Evolutionary conservation across 2,329 filamentous ascomycete species (phyloP).

Genomic region (Aspergillus udagawae): DNA sequence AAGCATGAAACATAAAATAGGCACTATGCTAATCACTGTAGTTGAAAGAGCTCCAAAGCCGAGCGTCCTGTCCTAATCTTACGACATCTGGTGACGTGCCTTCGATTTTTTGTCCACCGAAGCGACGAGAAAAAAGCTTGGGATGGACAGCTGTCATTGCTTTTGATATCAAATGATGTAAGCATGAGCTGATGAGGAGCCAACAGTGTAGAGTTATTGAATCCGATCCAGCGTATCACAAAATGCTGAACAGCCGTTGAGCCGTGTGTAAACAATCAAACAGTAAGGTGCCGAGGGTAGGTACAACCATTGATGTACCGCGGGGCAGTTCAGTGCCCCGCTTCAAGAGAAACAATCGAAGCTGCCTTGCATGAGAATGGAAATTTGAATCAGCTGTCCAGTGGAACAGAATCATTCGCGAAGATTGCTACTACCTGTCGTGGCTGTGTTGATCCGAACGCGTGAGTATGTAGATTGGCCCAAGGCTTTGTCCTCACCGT

Average conservation of each 20-base stretch:
- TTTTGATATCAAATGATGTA: background rate
- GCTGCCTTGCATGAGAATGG: slow-evolving; percentile 10
- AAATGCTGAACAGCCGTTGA: background rate
- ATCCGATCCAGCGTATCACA: background rate
- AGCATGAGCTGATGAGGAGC: background rate
- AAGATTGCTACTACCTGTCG: slow-evolving; percentile 10
- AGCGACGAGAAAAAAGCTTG: background rate
- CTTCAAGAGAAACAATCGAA: slow-evolving; percentile 4
- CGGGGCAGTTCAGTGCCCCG: slow-evolving; percentile 11
- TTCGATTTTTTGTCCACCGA: background rate
- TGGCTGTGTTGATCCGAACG: slow-evolving; percentile 14
- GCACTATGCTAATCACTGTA: background rate
- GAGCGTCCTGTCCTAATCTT: background rate
- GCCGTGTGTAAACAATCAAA: background rate
- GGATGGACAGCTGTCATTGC: background rate
- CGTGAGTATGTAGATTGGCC: slow-evolving; percentile 4
- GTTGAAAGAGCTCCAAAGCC: background rate
- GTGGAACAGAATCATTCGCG: slow-evolving; percentile 4
- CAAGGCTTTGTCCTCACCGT: slow-evolving; percentile 15
- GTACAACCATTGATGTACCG: slow-evolving; percentile 1
- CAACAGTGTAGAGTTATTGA: background rate
- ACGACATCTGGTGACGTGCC: background rate
- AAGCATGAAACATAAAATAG: background rate
- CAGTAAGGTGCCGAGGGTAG: background rate
- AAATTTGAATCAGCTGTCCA: slow-evolving; percentile 7